Evolutionary conservation across 768 basidiomycete species (phyloP).

Genomic region (Mycena rosella): DNA sequence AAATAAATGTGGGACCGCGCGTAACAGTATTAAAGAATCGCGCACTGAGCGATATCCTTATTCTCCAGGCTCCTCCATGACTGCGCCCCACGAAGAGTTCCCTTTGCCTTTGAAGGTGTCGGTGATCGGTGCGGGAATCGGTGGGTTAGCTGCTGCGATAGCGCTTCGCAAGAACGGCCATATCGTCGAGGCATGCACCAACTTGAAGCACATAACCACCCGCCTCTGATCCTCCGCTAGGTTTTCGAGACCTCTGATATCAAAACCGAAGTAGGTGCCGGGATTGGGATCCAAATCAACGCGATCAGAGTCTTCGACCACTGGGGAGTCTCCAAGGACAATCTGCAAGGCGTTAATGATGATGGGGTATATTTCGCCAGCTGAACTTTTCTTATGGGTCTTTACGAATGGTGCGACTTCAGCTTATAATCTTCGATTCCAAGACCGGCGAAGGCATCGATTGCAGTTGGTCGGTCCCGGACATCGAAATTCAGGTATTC

Average conservation of each 20-base stretch:
- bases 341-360: constrained; percentile 14
- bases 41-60: no score
- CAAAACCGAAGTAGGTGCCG: no score
- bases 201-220: no score
- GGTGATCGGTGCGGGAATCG: no score
- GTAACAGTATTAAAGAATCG: no score
- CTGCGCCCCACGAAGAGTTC: not conserved
- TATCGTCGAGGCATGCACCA: constrained; percentile 11
- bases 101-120: constrained; percentile 15
- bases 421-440: not conserved
- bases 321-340: not conserved
- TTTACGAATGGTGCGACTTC: no score
- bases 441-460: constrained; percentile 5
- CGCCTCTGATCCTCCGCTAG: not conserved
- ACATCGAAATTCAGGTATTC: constrained; percentile 9
- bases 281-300: constrained; percentile 26
- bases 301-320: constrained; percentile 20
- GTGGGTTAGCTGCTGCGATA: no score
- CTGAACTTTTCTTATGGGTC: no score
- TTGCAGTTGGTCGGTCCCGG: constrained; percentile 4
- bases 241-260: constrained; percentile 21
- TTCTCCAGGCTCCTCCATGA: no score
- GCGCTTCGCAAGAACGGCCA: no score
- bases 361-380: constrained; percentile 4
- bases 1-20: no score